Conservation (phyloP, 352 stramenopile genomes). For the Blastocystis sp. region DNA sequence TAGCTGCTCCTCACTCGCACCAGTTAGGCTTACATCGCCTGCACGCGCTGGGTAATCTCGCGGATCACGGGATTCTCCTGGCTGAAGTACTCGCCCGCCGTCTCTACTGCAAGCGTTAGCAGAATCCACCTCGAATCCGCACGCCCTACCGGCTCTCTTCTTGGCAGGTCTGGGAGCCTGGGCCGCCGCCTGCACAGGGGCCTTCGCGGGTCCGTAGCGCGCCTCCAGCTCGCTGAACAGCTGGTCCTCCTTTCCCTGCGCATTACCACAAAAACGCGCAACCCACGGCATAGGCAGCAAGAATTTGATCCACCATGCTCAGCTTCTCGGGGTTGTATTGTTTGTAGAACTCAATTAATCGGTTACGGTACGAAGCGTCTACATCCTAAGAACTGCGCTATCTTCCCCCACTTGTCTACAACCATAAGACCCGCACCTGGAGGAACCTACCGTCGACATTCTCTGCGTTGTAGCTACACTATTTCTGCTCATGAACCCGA, state of each 20-base stretch:
- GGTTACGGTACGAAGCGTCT: constrained; percentile 50
- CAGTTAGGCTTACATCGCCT: constrained; percentile 34
- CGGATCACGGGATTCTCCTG: constrained; percentile 68
- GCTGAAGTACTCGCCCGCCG: constrained; percentile 56
- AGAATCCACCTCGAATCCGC: not conserved
- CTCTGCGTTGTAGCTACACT: not conserved
- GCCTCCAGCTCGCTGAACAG: constrained; percentile 64
- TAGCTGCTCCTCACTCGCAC: constrained; percentile 5
- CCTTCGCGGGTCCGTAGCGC: constrained; percentile 46
- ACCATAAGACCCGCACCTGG: not conserved
- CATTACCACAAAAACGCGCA: not conserved
- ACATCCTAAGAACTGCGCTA: constrained; percentile 19
- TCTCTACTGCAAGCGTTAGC: constrained; percentile 41
- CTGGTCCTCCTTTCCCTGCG: constrained; percentile 53
- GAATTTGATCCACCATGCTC: constrained; percentile 66
- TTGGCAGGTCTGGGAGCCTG: not conserved
- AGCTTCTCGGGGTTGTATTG: constrained; percentile 66
- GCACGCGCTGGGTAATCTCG: constrained; percentile 54
- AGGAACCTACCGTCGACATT: constrained; percentile 59
- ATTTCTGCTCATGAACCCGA: constrained; percentile 10
- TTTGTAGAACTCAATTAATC: constrained; percentile 63
- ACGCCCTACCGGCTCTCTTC: not conserved
- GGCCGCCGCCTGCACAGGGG: not conserved
- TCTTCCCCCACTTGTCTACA: constrained; percentile 39
- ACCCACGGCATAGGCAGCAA: constrained; percentile 49